Evolutionary conservation across 306 rosid genomes (phyloP), one percentile per base, ranked within the genome.

Genomic region (Nissolia schottii): DNA sequence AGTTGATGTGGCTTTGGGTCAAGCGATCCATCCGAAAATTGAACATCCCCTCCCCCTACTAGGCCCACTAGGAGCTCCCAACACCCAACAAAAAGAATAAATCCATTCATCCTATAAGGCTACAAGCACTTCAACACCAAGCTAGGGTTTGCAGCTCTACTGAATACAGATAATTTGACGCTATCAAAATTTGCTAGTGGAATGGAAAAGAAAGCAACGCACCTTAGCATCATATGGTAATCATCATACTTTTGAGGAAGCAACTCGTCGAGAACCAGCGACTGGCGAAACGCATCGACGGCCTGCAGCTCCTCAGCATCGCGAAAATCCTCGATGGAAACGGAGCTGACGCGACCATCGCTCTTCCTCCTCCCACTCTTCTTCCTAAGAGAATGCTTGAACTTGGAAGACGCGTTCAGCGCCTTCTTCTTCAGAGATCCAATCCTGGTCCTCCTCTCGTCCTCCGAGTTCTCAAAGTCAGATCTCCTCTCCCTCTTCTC

Each of bases 261-360:
- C 71, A 91, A 74, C 64, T 94, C 97, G 13, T 94, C 97, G 90
- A 87, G 60, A 38, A 91, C 46, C n/a, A 94, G 75, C 0, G 94
- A 70, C 16, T 89, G 99, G 49, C 99, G 87, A 87, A 95, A 95
- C 1, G 81, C 84, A 76, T 95, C 96, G 7, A 95, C 99, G 54
- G 91, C 92, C 80, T 70, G 86, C 35, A 88, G 87, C 83, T 95
- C 99, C 79, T 86, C 96, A 27, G 84, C 86, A 81, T 95, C 96
- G 5, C 99, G 86, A 66, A 95, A 85, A 70, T 95, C 99, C 82
- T 91, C 96, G 67, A 95, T 95, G 37, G 97, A 91, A 64, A 91
- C 99, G 38, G 99, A 95, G 81, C 97, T 91, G 37, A 94, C 98
- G 43, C 98, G 88, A n/a, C 92, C 97, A 77, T 94, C 95, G 35